Conservation (phyloP, 2,329 filamentous ascomycete genomes). For the Bipolaris victoriae region DNA sequence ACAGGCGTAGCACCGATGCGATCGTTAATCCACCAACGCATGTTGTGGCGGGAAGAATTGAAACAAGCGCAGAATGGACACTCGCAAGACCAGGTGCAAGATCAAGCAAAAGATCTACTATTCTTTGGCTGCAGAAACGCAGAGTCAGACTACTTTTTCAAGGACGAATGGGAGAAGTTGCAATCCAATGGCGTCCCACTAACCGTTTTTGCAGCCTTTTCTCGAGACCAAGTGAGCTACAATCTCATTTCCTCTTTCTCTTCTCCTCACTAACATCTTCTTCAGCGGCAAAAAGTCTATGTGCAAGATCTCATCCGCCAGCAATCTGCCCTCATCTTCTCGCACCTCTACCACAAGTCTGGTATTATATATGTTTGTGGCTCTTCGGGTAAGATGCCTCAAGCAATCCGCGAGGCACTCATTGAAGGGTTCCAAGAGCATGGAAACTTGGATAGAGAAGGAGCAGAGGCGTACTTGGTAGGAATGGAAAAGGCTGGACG, state of each 20-base stretch:
- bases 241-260: neutral
- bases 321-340: conserved; percentile 57
- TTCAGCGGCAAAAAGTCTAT: conserved; percentile 65
- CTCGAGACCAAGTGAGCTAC: conserved; percentile 64
- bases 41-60: conserved; percentile 45
- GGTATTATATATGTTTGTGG: conserved; percentile 66
- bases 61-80: neutral
- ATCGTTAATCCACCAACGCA: conserved; percentile 76
- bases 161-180: conserved; percentile 71
- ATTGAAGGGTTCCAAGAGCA: conserved; percentile 63
- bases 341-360: conserved; percentile 56
- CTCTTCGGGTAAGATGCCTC: conserved; percentile 73
- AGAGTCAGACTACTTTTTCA: conserved; percentile 80
- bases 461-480: conserved; percentile 63
- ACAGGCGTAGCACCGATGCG: conserved; percentile 88
- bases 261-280: neutral
- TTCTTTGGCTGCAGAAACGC: conserved; percentile 86
- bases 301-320: conserved; percentile 69
- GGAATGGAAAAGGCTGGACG: conserved; percentile 66
- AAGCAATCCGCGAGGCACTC: conserved; percentile 69
- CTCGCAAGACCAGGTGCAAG: neutral
- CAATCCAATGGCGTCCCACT: conserved; percentile 52
- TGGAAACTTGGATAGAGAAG: conserved; percentile 51
- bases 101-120: conserved; percentile 56
- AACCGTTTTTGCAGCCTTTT: conserved; percentile 69